A percentile compares a stretch with the other conserved stretches of the same genome.
Conservation (phyloP, 306 rosid species). For the Glycine latifolia region DNA sequence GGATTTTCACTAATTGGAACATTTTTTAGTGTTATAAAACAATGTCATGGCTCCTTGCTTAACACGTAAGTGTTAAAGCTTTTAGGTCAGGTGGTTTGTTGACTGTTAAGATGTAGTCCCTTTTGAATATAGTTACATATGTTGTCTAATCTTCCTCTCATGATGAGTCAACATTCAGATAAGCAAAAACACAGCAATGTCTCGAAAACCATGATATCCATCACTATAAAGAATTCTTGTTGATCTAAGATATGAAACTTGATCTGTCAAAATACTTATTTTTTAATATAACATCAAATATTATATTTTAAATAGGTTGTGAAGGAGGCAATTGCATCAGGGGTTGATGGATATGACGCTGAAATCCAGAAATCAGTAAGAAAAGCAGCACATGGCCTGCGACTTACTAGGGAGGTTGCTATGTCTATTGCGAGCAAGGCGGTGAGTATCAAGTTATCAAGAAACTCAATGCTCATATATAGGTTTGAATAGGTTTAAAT, state of each 20-base stretch:
- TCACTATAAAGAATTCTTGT: slow-evolving; percentile 13
- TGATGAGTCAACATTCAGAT: neutral
- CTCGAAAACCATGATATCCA: slow-evolving; percentile 20
- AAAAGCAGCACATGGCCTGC: too few species aligned
- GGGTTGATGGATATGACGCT: too few species aligned
- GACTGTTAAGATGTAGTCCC: slow-evolving; percentile 7
- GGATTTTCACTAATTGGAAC: slow-evolving; percentile 1
- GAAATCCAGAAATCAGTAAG: too few species aligned
- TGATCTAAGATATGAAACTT: slow-evolving; percentile 19
- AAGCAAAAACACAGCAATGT: neutral
- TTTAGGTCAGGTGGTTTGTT: neutral
- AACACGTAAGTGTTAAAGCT: neutral
- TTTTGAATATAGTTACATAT: neutral
- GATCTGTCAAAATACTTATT: neutral
- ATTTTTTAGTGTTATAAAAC: slow-evolving; percentile 8
- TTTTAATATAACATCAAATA: neutral
- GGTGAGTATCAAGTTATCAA: too few species aligned
- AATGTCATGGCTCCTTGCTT: slow-evolving; percentile 8
- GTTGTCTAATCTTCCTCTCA: slow-evolving; percentile 8
- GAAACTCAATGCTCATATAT: too few species aligned
- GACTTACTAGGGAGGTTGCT: too few species aligned
- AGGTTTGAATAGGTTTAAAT: too few species aligned
- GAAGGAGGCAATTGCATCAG: too few species aligned
- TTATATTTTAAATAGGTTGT: too few species aligned
- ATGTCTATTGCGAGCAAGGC: too few species aligned